Base-by-base conservation (phyloP, 148 eudicot species). In the Heliosperma pusillum region DNA sequence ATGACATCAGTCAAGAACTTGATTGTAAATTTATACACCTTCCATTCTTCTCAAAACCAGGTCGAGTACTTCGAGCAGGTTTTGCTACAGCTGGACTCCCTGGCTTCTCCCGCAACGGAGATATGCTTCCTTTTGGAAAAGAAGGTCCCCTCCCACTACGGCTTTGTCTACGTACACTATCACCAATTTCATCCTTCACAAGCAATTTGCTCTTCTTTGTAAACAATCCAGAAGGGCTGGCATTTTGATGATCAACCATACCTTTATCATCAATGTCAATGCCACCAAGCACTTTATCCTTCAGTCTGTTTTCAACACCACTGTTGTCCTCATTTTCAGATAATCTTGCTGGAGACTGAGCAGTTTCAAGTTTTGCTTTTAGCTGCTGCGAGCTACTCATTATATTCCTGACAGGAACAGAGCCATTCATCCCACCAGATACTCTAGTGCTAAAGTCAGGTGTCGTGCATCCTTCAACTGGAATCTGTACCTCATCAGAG, bases 41-140 rank as follows among this genome's bases (percentile, higher is more conserved):
- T 84, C 90, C 91, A 83, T 72, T 86, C 89, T 93, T 93, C 33
- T 93, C 98, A 78, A 88, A 86, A 75, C 87, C 88, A 80, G 93
- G 88, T 82, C 83, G 86, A 22, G 77, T 25, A 72, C 79, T 87
- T 53, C 95, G 85, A 36, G 82, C 73, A 73, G 97, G 97, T 74
- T 91, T 91, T 45, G 75, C 76, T 65, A 86, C 76, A 69, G 82
- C 83, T 69, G 79, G 75, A 86, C 74, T 81, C 64, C 89, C 98
- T 76, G 86, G 72, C 81, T 88, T 91, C 72, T 91, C 97, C 80
- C 79, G 83, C 36, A 74, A 77, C 8, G 91, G 89, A 66, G 97
- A 86, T 76, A 81, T 77, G 79, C 87, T 80, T 76, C 87, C 85
- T 80, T 82, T 86, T 42, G 90, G 73, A 66, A 88, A 79, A 5